A percentile compares a stretch with the other conserved stretches of the same genome.
Conservation (phyloP, 306 rosid species). For the Cucumis cinereus region DNA sequence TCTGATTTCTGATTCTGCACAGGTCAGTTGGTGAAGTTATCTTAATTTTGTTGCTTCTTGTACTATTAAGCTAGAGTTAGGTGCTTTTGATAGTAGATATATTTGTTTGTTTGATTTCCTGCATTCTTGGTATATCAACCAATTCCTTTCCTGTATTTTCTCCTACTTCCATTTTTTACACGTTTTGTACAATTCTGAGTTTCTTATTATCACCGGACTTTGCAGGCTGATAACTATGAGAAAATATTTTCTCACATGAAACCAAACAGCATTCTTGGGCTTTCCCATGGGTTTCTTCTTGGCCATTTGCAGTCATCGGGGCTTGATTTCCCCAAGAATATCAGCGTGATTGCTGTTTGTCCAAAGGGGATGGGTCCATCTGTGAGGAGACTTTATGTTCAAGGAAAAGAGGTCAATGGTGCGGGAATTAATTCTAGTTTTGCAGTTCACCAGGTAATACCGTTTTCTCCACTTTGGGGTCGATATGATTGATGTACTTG, state of each 20-base stretch:
- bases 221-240: conserved; percentile 88
- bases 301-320: conserved; percentile 91
- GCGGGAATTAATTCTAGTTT: conserved; percentile 97
- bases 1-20: conserved; percentile 90
- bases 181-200: background rate
- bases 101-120: background rate
- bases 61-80: background rate
- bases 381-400: conserved; percentile 91
- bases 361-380: conserved; percentile 99
- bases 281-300: conserved; percentile 95
- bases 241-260: conserved; percentile 77
- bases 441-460: conserved; percentile 77
- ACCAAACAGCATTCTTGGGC: conserved; percentile 91
- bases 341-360: conserved; percentile 94
- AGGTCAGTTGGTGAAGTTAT: conserved; percentile 28
- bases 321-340: conserved; percentile 71
- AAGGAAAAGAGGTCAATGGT: conserved; percentile 93
- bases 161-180: background rate
- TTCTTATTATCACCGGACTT: background rate
- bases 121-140: background rate
- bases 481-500: background rate
- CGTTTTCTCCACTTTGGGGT: background rate
- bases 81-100: background rate
- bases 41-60: background rate
- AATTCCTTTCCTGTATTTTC: background rate